Evolutionary conservation across 192 early-diverging fungal genomes (phyloP).

Genomic region (Coemansia guatemalensis): DNA sequence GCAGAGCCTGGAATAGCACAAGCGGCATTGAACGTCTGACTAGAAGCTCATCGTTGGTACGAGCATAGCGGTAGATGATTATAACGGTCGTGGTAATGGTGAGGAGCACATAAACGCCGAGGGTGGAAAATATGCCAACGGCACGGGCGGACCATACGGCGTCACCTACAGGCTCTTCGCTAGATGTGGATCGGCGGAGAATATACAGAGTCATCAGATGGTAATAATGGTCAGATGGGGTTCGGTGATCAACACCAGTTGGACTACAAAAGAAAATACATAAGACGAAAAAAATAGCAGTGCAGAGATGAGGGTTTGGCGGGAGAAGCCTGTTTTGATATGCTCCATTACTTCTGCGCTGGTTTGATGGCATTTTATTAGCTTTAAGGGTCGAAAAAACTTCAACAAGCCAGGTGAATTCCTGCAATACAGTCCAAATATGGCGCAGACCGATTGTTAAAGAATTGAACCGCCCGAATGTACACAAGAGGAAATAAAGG

Average conservation of each 20-base stretch:
- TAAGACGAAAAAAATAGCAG: background rate
- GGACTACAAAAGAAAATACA: background rate
- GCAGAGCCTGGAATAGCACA: conserved; percentile 18
- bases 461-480: background rate
- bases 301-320: background rate
- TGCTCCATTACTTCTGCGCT: background rate
- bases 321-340: background rate
- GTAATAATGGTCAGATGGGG: background rate
- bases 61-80: conserved; percentile 20
- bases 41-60: conserved; percentile 16
- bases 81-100: conserved; percentile 16
- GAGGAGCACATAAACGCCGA: conserved; percentile 23
- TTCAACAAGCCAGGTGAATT: background rate
- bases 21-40: conserved; percentile 23
- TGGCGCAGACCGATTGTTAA: conserved; percentile 1
- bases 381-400: background rate
- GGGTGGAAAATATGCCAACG: conserved; percentile 5
- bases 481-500: background rate
- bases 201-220: background rate
- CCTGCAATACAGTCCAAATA: background rate
- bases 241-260: background rate
- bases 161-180: background rate
- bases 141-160: conserved; percentile 16
- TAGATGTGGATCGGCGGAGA: background rate
- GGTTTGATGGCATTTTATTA: background rate